Percentiles rank a stretch among this genome's conserved stretches.
Evolutionary conservation across 805 yeast species (phyloP).

Genomic region (Suhomyces tanzawaensis): DNA sequence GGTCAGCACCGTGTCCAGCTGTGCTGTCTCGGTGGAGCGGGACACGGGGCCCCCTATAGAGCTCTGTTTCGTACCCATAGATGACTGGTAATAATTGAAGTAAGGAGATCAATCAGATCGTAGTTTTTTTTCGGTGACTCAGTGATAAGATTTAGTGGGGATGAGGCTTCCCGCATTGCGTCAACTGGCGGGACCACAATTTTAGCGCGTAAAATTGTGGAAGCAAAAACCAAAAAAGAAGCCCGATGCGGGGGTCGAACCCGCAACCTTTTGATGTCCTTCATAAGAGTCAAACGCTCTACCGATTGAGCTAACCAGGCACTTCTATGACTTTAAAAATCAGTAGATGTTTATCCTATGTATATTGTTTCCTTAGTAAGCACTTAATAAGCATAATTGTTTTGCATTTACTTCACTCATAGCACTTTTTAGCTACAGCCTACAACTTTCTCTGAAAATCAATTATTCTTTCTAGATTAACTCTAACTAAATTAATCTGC

Average conservation of each 20-base stretch:
- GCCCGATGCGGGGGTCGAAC: slow-evolving; percentile 19
- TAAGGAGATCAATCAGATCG: background rate
- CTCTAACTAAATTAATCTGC: too few relatives aligned
- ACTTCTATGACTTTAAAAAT: background rate
- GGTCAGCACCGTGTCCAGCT: too few relatives aligned
- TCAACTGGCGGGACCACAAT: background rate
- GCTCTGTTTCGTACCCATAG: background rate
- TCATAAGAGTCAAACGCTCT: slow-evolving; percentile 15
- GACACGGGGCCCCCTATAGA: background rate
- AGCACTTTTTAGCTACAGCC: too few relatives aligned
- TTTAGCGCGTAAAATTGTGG: background rate
- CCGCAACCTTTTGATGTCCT: slow-evolving; percentile 17
- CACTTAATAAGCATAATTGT: too few relatives aligned
- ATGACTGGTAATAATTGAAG: background rate
- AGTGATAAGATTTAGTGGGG: background rate
- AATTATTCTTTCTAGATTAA: too few relatives aligned
- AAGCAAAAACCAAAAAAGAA: slow-evolving; percentile 4
- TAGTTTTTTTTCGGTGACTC: background rate
- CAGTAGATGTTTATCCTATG: too few relatives aligned
- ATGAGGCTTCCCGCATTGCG: background rate
- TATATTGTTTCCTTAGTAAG: too few relatives aligned
- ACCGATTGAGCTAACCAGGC: slow-evolving; percentile 16
- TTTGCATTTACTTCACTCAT: too few relatives aligned
- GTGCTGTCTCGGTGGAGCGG: too few relatives aligned
- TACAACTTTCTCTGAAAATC: too few relatives aligned